Percentiles rank a stretch among this genome's conserved stretches.
These are phyloP conservation scores for Excoecaria agallocha DNA, from an alignment of 345 rosid species.

Conservation along the genomic window DNA sequence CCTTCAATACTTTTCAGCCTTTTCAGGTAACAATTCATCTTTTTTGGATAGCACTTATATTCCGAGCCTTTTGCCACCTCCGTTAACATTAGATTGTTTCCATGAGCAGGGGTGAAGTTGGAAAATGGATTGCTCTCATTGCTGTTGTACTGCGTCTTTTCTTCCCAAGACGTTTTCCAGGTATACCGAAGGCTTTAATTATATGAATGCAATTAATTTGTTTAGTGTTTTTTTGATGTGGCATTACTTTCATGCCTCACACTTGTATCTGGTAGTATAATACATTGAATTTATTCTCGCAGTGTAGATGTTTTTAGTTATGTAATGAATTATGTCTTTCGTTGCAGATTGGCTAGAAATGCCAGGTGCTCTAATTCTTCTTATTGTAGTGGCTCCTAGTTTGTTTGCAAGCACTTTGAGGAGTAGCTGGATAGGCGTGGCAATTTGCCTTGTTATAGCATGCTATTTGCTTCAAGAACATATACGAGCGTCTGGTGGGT, in stretches of 20 bases:
- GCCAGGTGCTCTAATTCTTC: slow-evolving; percentile 63
- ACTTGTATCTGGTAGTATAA: not conserved
- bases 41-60: not conserved
- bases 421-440: slow-evolving; percentile 54
- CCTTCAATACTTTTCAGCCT: slow-evolving; percentile 60
- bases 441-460: slow-evolving; percentile 62
- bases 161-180: slow-evolving; percentile 74
- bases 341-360: slow-evolving; percentile 76
- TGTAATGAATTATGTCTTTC: not conserved
- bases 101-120: slow-evolving; percentile 65
- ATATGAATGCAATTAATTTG: too few species aligned
- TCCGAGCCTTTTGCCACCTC: not conserved
- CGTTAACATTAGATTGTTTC: not conserved
- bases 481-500: slow-evolving; percentile 86
- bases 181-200: slow-evolving; percentile 23
- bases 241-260: not conserved
- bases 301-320: not conserved
- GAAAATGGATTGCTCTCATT: slow-evolving; percentile 78
- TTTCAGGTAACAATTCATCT: slow-evolving; percentile 52
- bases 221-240: too few species aligned
- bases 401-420: slow-evolving; percentile 54
- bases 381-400: slow-evolving; percentile 70
- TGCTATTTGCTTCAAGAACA: slow-evolving; percentile 89
- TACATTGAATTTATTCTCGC: not conserved
- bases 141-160: slow-evolving; percentile 73